Base-by-base conservation (phyloP, 495 filamentous ascomycete species). In the Tetracladium setigerum region DNA sequence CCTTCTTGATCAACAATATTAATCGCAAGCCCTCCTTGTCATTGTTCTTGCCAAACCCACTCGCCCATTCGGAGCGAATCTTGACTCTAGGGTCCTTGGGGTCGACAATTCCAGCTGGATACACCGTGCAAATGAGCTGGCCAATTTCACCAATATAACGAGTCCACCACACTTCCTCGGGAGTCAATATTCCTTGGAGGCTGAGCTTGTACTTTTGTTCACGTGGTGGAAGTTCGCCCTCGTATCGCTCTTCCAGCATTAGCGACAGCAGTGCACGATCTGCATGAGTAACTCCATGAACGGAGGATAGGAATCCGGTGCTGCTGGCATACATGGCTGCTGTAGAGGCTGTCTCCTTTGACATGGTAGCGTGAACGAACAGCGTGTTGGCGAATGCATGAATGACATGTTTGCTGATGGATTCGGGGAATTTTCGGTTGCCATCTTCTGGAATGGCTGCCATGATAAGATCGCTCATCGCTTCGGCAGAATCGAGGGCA, bases 191-290 rank as follows among this genome's bases (percentile, higher is more conserved):
- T 1, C 18, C 18, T 13, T 41, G 45, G 34, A 57, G 39, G 5
- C 48, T 51, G 2, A 24, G 17, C 11, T 51, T 51, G 42, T 53
- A 53, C 18, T 48, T 30, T 17, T 38, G 30, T 33, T 54, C 50
- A n/a, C 46, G 33, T 14, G 54, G 54, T 5, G 70, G 68, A 4
- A 86, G 61, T 49, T 80, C 73, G 10, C 75, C 81, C 9, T 74
- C 75, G 61, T 78, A 84, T 34, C 84, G 69, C 52, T 82, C 79
- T 41, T 77, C 81, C 4, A 87, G 74, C 36, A 81, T 67, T 2
- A 87, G 59, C 0, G 79, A 77, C 0, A 87, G 65, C 2, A 81
- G 57, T 0, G 77, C 74, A 4, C 83, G 73, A 34, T 82, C 70
- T 7, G 63, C 50, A 44, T 87, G 83, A 1, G 69, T 67, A 4